phyloP scores from a whole-genome alignment of 2,329 filamentous ascomycete genomes.

The Microdochium trichocladiopsis region DNA sequence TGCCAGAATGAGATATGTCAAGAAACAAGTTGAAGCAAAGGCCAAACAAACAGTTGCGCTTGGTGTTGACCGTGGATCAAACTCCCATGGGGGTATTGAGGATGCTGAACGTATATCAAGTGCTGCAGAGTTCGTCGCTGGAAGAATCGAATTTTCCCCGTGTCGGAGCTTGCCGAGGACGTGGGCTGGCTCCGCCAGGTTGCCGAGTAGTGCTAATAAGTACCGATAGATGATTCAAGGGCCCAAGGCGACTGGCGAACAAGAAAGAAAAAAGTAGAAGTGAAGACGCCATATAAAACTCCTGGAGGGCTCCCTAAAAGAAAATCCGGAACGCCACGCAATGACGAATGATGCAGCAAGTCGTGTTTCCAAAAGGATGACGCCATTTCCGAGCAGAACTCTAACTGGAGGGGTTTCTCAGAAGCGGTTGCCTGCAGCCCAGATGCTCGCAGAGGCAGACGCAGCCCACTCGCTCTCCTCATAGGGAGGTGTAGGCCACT shows the following conservation, averaged over 20 bases:
- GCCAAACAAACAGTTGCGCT: not conserved
- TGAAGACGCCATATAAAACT: conserved; percentile 11
- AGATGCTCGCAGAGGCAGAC: conserved; percentile 74
- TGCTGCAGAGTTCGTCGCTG: not conserved
- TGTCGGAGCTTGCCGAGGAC: not conserved
- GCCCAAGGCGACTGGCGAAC: not conserved
- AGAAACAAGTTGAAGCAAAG: not conserved
- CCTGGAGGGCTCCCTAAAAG: conserved; percentile 9
- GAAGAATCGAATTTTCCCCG: not conserved
- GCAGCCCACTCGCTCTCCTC: conserved; percentile 90
- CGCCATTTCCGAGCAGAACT: not conserved
- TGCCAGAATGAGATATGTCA: not conserved
- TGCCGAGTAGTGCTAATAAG: not conserved
- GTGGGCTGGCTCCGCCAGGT: not conserved
- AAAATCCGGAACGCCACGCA: conserved; percentile 22
- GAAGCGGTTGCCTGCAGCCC: conserved; percentile 62
- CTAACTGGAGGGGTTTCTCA: conserved; percentile 21
- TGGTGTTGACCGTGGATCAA: not conserved
- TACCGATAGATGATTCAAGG: not conserved
- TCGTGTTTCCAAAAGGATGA: not conserved
- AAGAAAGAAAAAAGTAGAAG: not conserved
- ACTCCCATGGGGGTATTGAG: not conserved
- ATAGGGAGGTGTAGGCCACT: conserved; percentile 95
- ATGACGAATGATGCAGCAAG: conserved; percentile 20
- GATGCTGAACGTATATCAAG: not conserved